Conservation (phyloP, 805 yeast species). For the Myxozyma neglecta region DNA sequence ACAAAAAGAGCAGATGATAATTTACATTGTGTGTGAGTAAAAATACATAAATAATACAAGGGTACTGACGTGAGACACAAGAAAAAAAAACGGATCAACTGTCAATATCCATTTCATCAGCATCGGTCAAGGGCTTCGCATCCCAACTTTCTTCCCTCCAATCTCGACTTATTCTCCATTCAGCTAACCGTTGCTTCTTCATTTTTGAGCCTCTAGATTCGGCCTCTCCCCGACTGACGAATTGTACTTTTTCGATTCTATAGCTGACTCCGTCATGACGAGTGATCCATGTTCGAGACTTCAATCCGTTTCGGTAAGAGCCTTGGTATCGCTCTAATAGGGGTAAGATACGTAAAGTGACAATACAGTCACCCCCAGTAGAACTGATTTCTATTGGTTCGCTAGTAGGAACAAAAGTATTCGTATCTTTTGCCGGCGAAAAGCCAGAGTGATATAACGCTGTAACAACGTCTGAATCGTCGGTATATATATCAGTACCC, state of each 20-base stretch:
- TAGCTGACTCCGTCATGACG: conserved; percentile 79
- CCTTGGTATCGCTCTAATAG: conserved; percentile 65
- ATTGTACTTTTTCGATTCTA: conserved; percentile 56
- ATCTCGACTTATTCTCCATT: conserved; percentile 34
- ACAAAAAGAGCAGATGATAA: too few relatives aligned
- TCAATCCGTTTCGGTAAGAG: conserved; percentile 62
- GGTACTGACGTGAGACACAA: background rate
- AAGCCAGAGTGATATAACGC: conserved; percentile 75
- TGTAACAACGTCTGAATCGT: conserved; percentile 82
- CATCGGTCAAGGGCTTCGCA: background rate
- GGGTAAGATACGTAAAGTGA: conserved; percentile 66
- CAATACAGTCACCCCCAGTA: conserved; percentile 53
- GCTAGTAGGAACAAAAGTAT: conserved; percentile 36
- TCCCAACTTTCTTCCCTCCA: conserved; percentile 24
- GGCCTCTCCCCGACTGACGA: conserved; percentile 38
- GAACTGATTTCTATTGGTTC: conserved; percentile 39
- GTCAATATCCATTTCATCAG: conserved; percentile 1
- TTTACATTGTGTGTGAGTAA: too few relatives aligned
- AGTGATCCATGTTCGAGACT: conserved; percentile 70
- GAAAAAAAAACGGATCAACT: background rate
- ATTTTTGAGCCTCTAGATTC: conserved; percentile 37
- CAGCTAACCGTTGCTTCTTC: conserved; percentile 39
- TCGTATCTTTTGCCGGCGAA: conserved; percentile 38
- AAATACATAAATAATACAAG: background rate
- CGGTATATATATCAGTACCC: conserved; percentile 94